phyloP scores from a whole-genome alignment of 768 basidiomycete species.

The Suillus subaureus region DNA sequence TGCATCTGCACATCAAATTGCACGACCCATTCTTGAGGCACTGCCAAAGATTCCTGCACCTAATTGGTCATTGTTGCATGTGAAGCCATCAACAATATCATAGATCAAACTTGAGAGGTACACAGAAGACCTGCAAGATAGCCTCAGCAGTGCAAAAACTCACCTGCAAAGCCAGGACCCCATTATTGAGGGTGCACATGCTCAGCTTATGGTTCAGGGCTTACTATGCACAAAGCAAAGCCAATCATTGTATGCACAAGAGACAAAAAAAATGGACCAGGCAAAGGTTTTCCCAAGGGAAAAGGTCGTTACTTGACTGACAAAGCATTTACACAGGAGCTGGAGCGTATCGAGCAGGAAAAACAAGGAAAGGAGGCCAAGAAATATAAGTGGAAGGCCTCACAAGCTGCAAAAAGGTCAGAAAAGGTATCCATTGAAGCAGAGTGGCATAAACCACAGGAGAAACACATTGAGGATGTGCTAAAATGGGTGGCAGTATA shows the following conservation, averaged over 20 bases:
- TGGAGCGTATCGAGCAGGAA: background rate
- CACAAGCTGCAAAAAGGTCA: background rate
- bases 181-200: no score
- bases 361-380: background rate
- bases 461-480: no score
- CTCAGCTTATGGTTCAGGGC: background rate
- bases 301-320: background rate
- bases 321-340: background rate
- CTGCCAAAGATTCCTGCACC: constrained; percentile 12
- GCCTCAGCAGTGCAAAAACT: no score
- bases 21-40: constrained; percentile 16
- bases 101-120: no score
- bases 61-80: constrained; percentile 10
- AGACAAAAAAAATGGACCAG: background rate
- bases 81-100: no score
- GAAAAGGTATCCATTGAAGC: no score
- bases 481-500: no score
- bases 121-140: no score
- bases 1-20: constrained; percentile 8
- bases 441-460: no score
- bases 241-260: background rate
- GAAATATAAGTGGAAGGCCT: background rate
- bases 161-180: no score
- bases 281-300: background rate
- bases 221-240: background rate